Evolutionary conservation across 2,329 filamentous ascomycete genomes (phyloP), one percentile per base, ranked within the genome.

Genomic region (Pseudopithomyces chartarum): DNA sequence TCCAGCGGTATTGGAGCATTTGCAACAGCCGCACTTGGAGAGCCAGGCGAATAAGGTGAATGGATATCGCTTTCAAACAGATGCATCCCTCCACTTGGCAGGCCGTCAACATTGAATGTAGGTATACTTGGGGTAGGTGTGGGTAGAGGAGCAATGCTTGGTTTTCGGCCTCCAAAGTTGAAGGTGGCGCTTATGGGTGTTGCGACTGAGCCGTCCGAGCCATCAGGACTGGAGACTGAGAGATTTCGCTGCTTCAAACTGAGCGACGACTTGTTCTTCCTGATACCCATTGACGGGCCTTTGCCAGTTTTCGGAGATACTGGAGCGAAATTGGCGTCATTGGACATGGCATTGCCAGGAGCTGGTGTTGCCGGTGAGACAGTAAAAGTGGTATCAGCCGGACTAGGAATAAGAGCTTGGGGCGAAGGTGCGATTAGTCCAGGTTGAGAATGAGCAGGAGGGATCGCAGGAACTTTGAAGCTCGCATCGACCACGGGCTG

Each of bases 1-100:
- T 99, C 95, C 5, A 99, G 83, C 0, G 92, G 86, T 20, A 89
- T 84, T 12, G 93, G 93, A 1, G 87, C 85, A 62, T 92, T 87
- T 0, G 80, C 69, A 12, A 82, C 80, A n/a, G 84, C 73, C 3
- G 83, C 80, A 55, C 89, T 88, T 2, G 88, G 86, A n/a, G 86
- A 87, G 2, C 87, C 87, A 0, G 90, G 86, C 3, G 78, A 82
- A 46, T 79, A 80, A 12, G 84, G 81, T 6, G 88, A 87, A 70
- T 94, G 90, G 42, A 96, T 90, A 60, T 91, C 86, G 63, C 85
- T 91, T 60, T 97, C 92, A 67, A 98, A 96, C 1, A 98, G 81
- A 69, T 92, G 88, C 55, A 94, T 80, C 6, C 90, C 91, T 22
- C 88, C 88, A 5, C 84, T 81, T 38, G 83, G 84, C 32, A 87